A percentile compares a stretch with the other conserved stretches of the same genome.
Evolutionary conservation across 345 rosid species (phyloP).

Genomic region (Sisymbrium irio): DNA sequence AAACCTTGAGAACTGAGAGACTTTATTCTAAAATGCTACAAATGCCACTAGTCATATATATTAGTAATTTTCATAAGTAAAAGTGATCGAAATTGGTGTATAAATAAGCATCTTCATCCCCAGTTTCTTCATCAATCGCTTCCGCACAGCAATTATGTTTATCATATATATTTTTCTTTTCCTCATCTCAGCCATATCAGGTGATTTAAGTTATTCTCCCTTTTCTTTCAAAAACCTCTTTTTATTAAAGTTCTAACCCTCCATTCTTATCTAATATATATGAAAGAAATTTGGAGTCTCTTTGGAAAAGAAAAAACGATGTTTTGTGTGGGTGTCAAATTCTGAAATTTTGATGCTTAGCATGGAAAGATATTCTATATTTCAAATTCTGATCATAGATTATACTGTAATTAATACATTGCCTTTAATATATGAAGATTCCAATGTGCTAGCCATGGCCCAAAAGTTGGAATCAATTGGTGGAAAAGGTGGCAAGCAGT

Average conservation of each 20-base stretch:
- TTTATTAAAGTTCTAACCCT: too few relatives aligned
- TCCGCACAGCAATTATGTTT: neutral
- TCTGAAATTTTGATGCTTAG: too few relatives aligned
- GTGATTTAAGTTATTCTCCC: neutral
- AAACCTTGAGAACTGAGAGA: neutral
- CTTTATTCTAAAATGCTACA: neutral
- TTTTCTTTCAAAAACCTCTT: neutral
- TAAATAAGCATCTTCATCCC: neutral
- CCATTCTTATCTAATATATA: neutral
- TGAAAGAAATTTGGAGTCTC: neutral
- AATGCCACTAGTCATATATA: neutral
- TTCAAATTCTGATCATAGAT: too few relatives aligned
- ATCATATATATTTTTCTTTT: neutral
- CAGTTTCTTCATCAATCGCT: neutral
- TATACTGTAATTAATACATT: too few relatives aligned
- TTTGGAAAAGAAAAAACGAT: neutral
- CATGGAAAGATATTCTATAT: too few relatives aligned
- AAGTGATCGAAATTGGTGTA: neutral
- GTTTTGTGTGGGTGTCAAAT: too few relatives aligned
- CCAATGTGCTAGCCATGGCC: conserved; percentile 4
- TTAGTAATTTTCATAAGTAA: neutral
- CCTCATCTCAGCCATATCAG: conserved; percentile 10
- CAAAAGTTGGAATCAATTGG: conserved; percentile 16
- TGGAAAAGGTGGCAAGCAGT: conserved; percentile 9
- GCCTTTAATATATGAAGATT: neutral